A percentile compares a stretch with the other conserved stretches of the same genome.
phyloP scores from a whole-genome alignment of 2,329 filamentous ascomycete species.

The Fusarium compactum region DNA sequence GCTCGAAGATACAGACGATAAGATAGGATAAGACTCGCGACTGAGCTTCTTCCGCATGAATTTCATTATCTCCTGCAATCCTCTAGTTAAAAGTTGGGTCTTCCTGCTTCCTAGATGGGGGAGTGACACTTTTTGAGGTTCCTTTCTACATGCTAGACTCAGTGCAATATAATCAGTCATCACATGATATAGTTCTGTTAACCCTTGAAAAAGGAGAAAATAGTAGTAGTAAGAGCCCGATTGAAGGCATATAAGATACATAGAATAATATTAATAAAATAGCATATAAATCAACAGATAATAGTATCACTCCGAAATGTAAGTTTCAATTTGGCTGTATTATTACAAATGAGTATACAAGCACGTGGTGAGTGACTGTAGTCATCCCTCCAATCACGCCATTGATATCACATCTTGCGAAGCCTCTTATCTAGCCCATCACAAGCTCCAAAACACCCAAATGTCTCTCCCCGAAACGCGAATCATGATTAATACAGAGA shows the following conservation, averaged over 20 bases:
- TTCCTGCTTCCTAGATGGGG: not conserved
- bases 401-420: conserved; percentile 43
- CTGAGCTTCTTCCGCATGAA: not conserved
- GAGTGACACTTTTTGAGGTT: fast-evolving
- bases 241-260: not conserved
- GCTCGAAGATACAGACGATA: not conserved
- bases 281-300: not conserved
- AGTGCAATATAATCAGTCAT: not conserved
- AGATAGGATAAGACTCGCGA: not conserved
- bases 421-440: conserved; percentile 18
- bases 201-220: not conserved
- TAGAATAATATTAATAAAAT: not conserved
- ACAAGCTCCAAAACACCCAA: conserved; percentile 15
- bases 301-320: fast-evolving
- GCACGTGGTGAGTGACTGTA: not conserved
- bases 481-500: conserved; percentile 21
- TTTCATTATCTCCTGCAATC: not conserved
- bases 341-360: not conserved
- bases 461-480: conserved; percentile 1
- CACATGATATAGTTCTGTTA: fast-evolving
- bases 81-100: too few relatives aligned
- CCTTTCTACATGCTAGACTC: too few relatives aligned
- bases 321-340: not conserved
- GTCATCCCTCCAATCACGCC: conserved; percentile 33
- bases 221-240: not conserved